These are phyloP conservation scores for Aspergillus felis DNA, from an alignment of 2,329 filamentous ascomycete genomes.

Conservation along the genomic window DNA sequence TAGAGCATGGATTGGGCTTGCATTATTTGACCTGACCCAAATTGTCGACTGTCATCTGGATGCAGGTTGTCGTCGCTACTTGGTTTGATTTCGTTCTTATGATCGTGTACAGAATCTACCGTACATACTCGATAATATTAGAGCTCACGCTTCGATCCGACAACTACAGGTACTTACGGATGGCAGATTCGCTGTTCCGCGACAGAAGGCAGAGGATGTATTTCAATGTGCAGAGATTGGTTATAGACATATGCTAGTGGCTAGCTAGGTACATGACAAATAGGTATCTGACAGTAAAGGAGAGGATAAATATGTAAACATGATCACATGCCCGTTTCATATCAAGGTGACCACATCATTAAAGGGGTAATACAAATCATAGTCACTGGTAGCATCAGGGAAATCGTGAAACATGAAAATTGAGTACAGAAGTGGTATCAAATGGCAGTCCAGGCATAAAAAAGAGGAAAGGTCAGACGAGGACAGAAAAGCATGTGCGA, in stretches of 20 bases:
- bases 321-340: slow-evolving; percentile 9
- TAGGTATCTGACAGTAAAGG: slow-evolving; percentile 31
- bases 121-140: not conserved
- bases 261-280: slow-evolving; percentile 26
- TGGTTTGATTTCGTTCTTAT: not conserved
- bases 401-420: slow-evolving; percentile 13
- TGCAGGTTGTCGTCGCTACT: not conserved
- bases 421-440: slow-evolving; percentile 13
- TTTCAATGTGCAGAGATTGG: slow-evolving; percentile 12
- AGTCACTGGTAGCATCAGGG: slow-evolving; percentile 4
- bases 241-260: slow-evolving; percentile 18
- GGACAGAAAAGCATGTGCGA: not conserved
- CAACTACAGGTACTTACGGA: not conserved
- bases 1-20: not conserved
- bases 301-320: slow-evolving; percentile 14
- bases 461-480: slow-evolving; percentile 4
- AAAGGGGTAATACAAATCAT: slow-evolving; percentile 3
- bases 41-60: not conserved
- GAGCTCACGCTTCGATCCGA: not conserved
- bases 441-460: slow-evolving; percentile 3
- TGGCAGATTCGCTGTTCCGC: not conserved
- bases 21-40: not conserved
- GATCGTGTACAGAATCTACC: not conserved
- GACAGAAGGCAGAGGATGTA: not conserved
- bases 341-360: slow-evolving; percentile 5